A percentile compares a stretch with the other conserved stretches of the same genome.
Evolutionary conservation across 495 filamentous ascomycete genomes (phyloP).

Genomic region (Hypoxylon cercidicola): DNA sequence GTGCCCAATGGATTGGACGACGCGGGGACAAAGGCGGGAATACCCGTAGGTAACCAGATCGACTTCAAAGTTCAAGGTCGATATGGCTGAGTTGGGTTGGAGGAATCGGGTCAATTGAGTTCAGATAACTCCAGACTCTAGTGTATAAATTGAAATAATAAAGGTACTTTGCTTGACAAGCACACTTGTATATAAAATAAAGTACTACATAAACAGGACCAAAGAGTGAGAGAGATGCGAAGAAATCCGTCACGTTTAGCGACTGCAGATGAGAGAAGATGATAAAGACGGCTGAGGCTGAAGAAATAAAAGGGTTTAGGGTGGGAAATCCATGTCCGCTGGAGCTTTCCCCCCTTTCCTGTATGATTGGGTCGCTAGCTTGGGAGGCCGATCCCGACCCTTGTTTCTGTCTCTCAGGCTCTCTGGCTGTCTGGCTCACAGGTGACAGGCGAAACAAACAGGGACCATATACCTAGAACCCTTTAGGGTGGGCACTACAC

Average conservation of each 20-base stretch:
- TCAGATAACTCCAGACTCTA: background rate
- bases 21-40: constrained; percentile 14
- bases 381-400: too few species aligned
- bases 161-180: background rate
- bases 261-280: background rate
- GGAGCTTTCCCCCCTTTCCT: too few species aligned
- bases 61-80: constrained; percentile 8
- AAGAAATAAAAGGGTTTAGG: background rate
- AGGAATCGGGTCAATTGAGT: constrained; percentile 20
- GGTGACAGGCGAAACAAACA: too few species aligned
- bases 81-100: background rate
- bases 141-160: constrained; percentile 3
- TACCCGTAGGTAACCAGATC: background rate
- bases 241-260: background rate
- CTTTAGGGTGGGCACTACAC: background rate
- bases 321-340: too few species aligned
- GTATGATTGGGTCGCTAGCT: too few species aligned
- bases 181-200: constrained; percentile 15
- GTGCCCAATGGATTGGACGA: background rate
- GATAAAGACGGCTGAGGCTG: background rate
- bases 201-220: background rate
- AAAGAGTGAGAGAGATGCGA: background rate
- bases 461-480: too few species aligned
- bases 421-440: too few species aligned
- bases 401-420: too few species aligned